A percentile compares a stretch with the other conserved stretches of the same genome.
Conservation (phyloP, 2,329 filamentous ascomycete species). For the Cladosporium oxysporum region DNA sequence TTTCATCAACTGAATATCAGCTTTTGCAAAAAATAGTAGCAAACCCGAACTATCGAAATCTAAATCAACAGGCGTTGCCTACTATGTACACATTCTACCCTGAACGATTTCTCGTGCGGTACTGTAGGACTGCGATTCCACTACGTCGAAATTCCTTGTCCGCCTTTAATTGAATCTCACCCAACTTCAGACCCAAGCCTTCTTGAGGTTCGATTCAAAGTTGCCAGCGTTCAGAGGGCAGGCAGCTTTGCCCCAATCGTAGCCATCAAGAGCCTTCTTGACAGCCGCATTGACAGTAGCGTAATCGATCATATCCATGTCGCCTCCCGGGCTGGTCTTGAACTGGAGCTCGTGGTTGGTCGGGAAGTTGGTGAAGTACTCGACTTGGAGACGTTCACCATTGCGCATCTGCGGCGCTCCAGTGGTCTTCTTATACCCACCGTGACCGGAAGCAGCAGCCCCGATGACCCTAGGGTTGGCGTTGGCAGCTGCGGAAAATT, state of each 20-base stretch:
- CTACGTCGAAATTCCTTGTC: neutral
- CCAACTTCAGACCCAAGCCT: neutral
- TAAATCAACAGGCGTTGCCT: too few species aligned
- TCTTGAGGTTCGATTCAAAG: neutral
- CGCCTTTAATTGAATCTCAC: neutral
- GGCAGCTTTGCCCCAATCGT: neutral
- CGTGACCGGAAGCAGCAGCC: constrained; percentile 2
- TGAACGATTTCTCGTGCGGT: too few species aligned
- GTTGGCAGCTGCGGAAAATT: neutral
- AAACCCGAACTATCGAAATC: too few species aligned
- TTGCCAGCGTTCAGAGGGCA: neutral
- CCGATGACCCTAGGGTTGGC: neutral
- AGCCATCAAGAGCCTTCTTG: neutral
- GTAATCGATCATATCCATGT: constrained; percentile 6
- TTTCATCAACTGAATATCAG: too few species aligned
- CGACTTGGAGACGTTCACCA: neutral
- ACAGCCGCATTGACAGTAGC: neutral
- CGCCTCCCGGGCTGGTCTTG: neutral
- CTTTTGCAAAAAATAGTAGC: too few species aligned
- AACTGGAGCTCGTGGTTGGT: constrained; percentile 12
- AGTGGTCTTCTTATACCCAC: neutral
- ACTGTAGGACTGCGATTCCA: too few species aligned
- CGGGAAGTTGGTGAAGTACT: constrained; percentile 10
- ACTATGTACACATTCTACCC: too few species aligned
- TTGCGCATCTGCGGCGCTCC: neutral